Evolutionary conservation across 176 grass and related monocot genomes (phyloP).

Genomic region (Cocos nucifera): DNA sequence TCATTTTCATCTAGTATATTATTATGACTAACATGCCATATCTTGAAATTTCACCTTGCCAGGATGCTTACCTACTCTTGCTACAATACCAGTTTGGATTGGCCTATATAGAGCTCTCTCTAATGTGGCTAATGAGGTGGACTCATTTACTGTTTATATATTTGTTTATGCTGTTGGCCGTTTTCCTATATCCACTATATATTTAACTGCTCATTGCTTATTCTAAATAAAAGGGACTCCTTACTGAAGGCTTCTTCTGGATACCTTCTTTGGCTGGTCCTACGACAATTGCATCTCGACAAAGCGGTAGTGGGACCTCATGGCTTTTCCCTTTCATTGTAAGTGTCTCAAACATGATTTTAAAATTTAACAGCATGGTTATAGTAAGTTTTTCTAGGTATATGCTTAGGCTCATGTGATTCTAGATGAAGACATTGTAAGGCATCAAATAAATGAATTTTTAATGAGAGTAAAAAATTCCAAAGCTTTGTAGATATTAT

Average conservation of each 20-base stretch:
- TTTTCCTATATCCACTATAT: not conserved
- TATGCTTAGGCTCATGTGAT: too few species aligned
- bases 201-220: too few species aligned
- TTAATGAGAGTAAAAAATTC: too few species aligned
- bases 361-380: too few species aligned
- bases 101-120: slow-evolving; percentile 97
- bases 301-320: slow-evolving; percentile 80
- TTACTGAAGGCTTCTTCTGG: slow-evolving; percentile 97
- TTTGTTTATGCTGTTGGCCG: slow-evolving; percentile 3
- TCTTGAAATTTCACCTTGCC: slow-evolving; percentile 24
- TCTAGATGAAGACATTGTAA: too few species aligned
- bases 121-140: slow-evolving; percentile 98
- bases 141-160: too few species aligned
- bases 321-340: slow-evolving; percentile 95
- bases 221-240: slow-evolving; percentile 54
- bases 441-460: too few species aligned
- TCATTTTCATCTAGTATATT: too few species aligned
- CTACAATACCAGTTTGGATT: slow-evolving; percentile 96
- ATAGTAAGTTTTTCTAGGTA: too few species aligned
- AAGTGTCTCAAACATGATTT: slow-evolving; percentile 18
- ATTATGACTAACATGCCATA: too few species aligned
- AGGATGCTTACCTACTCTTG: slow-evolving; percentile 96
- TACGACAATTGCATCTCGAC: slow-evolving; percentile 69
- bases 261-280: slow-evolving; percentile 98
- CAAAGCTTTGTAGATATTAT: too few species aligned